A percentile compares a stretch with the other conserved stretches of the same genome.
Conservation (phyloP, 441 rosid species). For the Pelargonium citronellum region DNA sequence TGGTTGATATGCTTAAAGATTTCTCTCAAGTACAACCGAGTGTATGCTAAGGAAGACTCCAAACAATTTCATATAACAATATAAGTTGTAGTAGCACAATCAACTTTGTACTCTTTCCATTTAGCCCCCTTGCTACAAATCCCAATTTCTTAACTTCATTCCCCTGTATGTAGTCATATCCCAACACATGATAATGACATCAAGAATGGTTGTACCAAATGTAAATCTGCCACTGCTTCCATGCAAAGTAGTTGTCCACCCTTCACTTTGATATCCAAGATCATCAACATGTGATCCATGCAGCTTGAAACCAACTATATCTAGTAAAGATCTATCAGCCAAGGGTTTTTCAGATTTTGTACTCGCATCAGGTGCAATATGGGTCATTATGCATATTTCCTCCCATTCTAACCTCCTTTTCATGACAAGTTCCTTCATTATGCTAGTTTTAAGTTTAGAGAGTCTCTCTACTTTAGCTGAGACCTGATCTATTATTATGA, state of each 20-base stretch:
- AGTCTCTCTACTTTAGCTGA: constrained; percentile 63
- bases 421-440: constrained; percentile 70
- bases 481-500: constrained; percentile 71
- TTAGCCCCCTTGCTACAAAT: no score
- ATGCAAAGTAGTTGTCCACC: constrained; percentile 70
- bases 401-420: constrained; percentile 61
- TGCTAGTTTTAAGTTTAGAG: constrained; percentile 48
- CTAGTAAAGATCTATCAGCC: constrained; percentile 59
- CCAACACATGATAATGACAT: no score
- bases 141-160: no score
- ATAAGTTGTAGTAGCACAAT: no score
- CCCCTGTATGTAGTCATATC: no score
- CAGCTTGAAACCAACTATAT: constrained; percentile 68
- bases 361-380: constrained; percentile 57
- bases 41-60: no score
- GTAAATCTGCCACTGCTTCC: constrained; percentile 76
- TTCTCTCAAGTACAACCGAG: no score
- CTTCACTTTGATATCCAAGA: constrained; percentile 94
- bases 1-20: no score
- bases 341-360: no score
- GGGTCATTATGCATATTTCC: constrained; percentile 47
- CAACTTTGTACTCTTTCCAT: no score
- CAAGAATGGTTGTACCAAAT: constrained; percentile 77
- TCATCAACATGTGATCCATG: constrained; percentile 86
- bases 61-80: no score